Base-by-base conservation (phyloP, 768 basidiomycete genomes). In the Leccinellum rugosiceps region DNA sequence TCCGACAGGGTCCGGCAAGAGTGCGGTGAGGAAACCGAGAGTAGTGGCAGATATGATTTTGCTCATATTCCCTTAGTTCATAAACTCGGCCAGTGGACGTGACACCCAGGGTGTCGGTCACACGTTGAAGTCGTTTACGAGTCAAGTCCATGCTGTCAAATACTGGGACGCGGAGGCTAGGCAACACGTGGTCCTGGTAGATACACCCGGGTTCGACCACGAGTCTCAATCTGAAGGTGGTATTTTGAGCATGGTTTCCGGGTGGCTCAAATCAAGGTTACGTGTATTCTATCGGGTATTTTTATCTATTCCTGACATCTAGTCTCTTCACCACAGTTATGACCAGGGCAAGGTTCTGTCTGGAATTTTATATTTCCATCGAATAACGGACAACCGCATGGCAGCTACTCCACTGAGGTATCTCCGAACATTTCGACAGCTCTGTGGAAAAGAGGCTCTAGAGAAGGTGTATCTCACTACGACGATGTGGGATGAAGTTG, bases 301-400 rank as follows among this genome's bases (percentile, higher is more conserved):
- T 30, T 30, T 2, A 28, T 14, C 11, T 15, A n/a, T 28, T 48
- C 19, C 43, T 64, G 32, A 48, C n/a, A n/a, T 32, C n/a, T 10
- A n/a, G 19, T 14, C 25, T 31, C 3, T 35, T 21, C 14, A 11
- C 14, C 23, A 19, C 38, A 67, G 63, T 10, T 60, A 62, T 19
- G 48, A 43, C 3, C 34, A 49, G 13, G 4, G 48, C 2, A 58
- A 55, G 6, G 48, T 56, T 23, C 65, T 77, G 1, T 63, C 71
- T 11, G 75, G 71, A 3, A 68, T 78, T 21, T 19, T 78, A 17
- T 77, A 77, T 56, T 56, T 77, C n/a, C 76, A 78, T 59, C 69
- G 73, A 13, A 78, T 78, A 43, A 66, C 74, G 6, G 75, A 77
- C 50, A 72, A 72, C 52, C 69, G 75, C 3, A 70, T 77, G 69